A percentile compares a stretch with the other conserved stretches of the same genome.
Evolutionary conservation across 2,329 filamentous ascomycete genomes (phyloP).

Genomic region (Diaporthe longicolla): DNA sequence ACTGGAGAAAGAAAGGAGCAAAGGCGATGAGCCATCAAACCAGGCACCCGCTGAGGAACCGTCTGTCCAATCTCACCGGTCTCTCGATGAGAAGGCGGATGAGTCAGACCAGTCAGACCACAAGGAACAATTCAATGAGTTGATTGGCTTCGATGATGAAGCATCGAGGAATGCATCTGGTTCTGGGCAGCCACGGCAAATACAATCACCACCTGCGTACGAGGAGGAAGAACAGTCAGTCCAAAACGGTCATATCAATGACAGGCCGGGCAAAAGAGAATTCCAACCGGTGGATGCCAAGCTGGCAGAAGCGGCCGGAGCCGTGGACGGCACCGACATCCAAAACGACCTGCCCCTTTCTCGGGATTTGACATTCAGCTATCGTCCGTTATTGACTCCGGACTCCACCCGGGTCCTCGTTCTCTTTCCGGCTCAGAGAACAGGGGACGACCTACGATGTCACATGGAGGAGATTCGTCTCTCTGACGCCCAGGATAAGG

Average conservation of each 20-base stretch:
- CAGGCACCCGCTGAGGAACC: no score
- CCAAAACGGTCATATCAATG: background rate
- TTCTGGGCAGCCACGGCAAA: background rate
- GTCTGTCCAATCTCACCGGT: rapidly evolving
- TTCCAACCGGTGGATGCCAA: background rate
- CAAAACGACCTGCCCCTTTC: background rate
- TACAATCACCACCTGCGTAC: background rate
- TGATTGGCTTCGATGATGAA: background rate
- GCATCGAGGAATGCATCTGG: background rate
- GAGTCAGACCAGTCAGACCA: background rate
- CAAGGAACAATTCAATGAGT: no score
- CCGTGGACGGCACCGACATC: no score
- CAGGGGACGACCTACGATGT: background rate
- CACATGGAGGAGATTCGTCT: background rate
- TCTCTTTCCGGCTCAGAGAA: conserved; percentile 2
- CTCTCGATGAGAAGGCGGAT: background rate
- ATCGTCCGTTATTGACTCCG: background rate
- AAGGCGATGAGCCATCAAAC: background rate
- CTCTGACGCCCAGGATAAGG: background rate
- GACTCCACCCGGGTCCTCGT: conserved; percentile 3
- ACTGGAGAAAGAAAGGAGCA: background rate
- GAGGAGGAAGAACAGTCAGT: background rate
- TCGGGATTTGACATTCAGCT: background rate
- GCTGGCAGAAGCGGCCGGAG: background rate
- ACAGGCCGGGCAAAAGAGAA: no score